Evolutionary conservation across 139 green algal species (phyloP).

Genomic region (Ettlia oleoabundans): DNA sequence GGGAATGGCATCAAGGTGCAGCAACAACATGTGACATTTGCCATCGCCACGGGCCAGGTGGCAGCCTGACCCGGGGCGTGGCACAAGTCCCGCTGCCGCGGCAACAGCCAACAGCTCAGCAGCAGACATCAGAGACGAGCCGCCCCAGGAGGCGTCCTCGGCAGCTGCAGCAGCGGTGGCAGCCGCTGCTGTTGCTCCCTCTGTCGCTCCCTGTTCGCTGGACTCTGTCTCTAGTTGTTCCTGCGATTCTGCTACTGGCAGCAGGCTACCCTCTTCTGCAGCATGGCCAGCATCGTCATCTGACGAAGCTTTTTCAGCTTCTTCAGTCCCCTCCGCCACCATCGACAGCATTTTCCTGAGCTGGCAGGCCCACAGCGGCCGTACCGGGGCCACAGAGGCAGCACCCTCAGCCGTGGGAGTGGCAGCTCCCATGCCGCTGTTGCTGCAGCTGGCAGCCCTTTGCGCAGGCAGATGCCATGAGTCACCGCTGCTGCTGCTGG

Average conservation of each 20-base stretch:
- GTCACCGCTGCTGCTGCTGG: neutral
- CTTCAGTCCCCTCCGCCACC: neutral
- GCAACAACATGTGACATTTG: neutral
- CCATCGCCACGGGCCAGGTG: slow-evolving; percentile 5
- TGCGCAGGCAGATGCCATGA: neutral
- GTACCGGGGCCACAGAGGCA: neutral
- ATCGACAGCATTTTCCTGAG: neutral
- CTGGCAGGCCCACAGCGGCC: neutral
- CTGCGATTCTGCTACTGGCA: too few relatives aligned
- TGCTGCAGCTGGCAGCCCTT: neutral
- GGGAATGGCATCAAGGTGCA: slow-evolving; percentile 39
- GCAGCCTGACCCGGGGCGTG: slow-evolving; percentile 22
- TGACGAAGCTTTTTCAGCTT: neutral
- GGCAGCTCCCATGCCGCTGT: neutral
- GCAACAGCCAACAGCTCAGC: slow-evolving; percentile 5
- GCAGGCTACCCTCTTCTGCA: too few relatives aligned
- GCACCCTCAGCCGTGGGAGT: neutral
- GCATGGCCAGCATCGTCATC: neutral
- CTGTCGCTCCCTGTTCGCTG: neutral
- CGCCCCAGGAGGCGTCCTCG: neutral
- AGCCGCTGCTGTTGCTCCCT: neutral
- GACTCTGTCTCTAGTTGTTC: too few relatives aligned
- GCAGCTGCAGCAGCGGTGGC: neutral
- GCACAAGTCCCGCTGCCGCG: slow-evolving; percentile 7
- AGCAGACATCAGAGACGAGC: neutral